phyloP scores from a whole-genome alignment of 306 rosid genomes.

The Hippophae gyantsensis region DNA sequence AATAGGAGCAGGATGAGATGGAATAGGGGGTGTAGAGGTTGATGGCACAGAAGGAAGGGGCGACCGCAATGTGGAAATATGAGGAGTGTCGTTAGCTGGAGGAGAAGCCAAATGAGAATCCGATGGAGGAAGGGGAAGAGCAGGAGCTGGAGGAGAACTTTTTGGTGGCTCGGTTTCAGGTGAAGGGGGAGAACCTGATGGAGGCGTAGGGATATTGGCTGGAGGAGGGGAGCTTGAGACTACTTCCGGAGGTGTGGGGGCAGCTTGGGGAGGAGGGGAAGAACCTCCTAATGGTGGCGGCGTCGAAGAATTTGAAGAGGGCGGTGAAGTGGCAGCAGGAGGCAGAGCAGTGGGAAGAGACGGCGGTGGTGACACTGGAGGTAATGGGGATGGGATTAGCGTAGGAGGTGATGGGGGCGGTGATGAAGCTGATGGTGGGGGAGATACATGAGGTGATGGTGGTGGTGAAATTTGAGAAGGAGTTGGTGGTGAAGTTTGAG shows the following conservation, averaged over 20 bases:
- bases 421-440: conserved; percentile 30
- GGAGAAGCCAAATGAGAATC: conserved; percentile 42
- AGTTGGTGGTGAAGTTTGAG: conserved; percentile 25
- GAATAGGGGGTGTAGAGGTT: conserved; percentile 44
- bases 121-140: conserved; percentile 41
- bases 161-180: conserved; percentile 34
- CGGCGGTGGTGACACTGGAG: conserved; percentile 18
- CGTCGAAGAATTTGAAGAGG: conserved; percentile 43
- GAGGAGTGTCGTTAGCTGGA: conserved; percentile 21
- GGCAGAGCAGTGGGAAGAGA: conserved; percentile 30
- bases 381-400: conserved; percentile 17
- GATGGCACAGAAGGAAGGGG: conserved; percentile 62
- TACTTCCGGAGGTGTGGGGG: conserved; percentile 2
- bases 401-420: conserved; percentile 17
- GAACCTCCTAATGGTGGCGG: conserved; percentile 17
- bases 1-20: conserved; percentile 29
- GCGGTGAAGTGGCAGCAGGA: conserved; percentile 41
- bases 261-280: conserved; percentile 49
- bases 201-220: conserved; percentile 34
- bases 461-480: conserved; percentile 26
- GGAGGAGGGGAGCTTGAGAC: conserved; percentile 39
- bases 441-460: conserved; percentile 33
- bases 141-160: conserved; percentile 40
- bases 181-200: conserved; percentile 44
- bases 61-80: conserved; percentile 39